Evolutionary conservation across 805 yeast species (phyloP).

Genomic region (Candida manassasensis): DNA sequence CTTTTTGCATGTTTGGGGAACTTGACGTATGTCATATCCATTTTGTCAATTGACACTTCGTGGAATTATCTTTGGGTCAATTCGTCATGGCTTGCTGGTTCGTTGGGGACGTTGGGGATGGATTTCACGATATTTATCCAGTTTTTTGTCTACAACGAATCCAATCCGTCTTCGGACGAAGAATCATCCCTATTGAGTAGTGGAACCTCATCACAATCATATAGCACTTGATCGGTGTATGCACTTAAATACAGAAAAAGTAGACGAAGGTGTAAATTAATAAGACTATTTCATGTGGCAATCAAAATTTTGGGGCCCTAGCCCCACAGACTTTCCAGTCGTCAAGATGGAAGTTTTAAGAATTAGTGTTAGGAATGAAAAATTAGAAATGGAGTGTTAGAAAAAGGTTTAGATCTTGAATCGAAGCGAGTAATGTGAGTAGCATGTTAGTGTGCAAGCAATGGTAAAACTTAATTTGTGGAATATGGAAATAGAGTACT

Average conservation of each 20-base stretch:
- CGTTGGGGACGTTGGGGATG: conserved; percentile 77
- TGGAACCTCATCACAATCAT: background rate
- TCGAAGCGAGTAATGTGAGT: too few relatives aligned
- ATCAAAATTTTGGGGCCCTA: too few relatives aligned
- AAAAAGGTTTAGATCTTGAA: too few relatives aligned
- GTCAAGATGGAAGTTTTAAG: too few relatives aligned
- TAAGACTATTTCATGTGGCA: too few relatives aligned
- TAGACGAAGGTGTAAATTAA: too few relatives aligned
- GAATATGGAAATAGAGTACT: too few relatives aligned
- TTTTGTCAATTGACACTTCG: conserved; percentile 69
- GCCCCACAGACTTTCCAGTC: too few relatives aligned
- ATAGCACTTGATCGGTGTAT: background rate
- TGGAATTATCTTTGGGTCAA: conserved; percentile 70
- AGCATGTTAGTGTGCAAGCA: too few relatives aligned
- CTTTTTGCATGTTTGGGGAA: conserved; percentile 94
- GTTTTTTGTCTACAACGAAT: conserved; percentile 69
- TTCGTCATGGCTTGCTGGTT: conserved; percentile 89
- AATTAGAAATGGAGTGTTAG: too few relatives aligned
- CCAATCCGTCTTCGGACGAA: conserved; percentile 16
- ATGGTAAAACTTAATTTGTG: too few relatives aligned
- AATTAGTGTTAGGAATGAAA: too few relatives aligned
- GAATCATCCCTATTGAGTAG: conserved; percentile 9
- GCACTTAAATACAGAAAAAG: background rate
- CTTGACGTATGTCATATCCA: conserved; percentile 82
- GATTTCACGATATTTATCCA: conserved; percentile 84